Percentiles rank a stretch among this genome's conserved stretches.
Evolutionary conservation across 805 yeast genomes (phyloP).

Genomic region (Schizosaccharomyces lindneri): DNA sequence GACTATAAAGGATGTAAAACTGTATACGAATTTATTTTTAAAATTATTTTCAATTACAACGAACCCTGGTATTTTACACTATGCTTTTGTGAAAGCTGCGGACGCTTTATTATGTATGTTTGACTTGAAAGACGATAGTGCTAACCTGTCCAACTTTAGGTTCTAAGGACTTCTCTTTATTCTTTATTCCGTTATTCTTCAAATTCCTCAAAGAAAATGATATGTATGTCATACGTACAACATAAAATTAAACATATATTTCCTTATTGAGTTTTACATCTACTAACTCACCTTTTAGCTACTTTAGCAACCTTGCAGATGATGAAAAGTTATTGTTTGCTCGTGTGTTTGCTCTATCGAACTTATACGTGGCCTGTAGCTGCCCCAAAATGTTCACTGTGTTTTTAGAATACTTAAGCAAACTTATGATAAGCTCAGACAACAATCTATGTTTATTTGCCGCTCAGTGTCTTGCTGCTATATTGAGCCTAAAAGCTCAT

Average conservation of each 20-base stretch:
- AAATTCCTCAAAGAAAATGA: neutral
- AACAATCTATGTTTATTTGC: conserved; percentile 33
- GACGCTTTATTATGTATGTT: conserved; percentile 20
- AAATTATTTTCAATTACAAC: conserved; percentile 27
- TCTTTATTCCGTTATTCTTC: neutral
- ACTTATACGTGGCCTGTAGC: neutral
- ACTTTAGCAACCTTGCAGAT: neutral
- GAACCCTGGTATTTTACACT: conserved; percentile 42
- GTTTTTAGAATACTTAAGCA: conserved; percentile 12
- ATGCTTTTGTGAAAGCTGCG: conserved; percentile 33
- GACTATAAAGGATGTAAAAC: conserved; percentile 17
- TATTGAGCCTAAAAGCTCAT: conserved; percentile 29
- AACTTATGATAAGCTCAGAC: conserved; percentile 17
- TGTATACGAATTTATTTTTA: conserved; percentile 30
- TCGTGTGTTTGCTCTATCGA: neutral
- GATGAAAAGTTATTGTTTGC: neutral
- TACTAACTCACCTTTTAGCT: neutral
- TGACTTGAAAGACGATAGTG: neutral
- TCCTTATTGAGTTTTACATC: neutral
- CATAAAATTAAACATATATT: neutral
- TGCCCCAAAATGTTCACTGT: neutral
- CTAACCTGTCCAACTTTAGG: conserved; percentile 8
- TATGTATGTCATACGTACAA: neutral
- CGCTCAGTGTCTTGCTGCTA: conserved; percentile 38
- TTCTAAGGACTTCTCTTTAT: conserved; percentile 12